Base-by-base conservation (phyloP, 1,139 yeast genomes). In the Magnusiomyces suaveolens region DNA sequence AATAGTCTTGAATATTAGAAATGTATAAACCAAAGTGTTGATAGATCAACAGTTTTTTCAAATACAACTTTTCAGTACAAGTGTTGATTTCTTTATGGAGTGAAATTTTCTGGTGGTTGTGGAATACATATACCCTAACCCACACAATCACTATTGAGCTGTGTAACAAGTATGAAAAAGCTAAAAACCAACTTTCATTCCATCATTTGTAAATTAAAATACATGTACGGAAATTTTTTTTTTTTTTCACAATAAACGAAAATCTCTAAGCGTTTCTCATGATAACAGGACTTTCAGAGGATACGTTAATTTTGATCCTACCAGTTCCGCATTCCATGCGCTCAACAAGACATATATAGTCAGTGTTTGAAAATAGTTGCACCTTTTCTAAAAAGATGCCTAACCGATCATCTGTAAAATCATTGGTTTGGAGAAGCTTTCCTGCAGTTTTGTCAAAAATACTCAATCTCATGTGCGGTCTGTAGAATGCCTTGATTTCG, bases 361-460 rank as follows among this genome's bases (percentile, higher is more conserved):
- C 44, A 6, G 43, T 36, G 38, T 50, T 54, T 12, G 59, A 53
- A 8, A 51, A 46, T 14, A 61, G 50, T 44, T 43, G 49, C 2
- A 61, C 52, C 4, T 48, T 66, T 50, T 76, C 78, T 14, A 77
- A 61, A 61, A 69, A 77, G 0, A 74, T 64, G 0, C 83, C 83
- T 60, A 75, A 75, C 20, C 75, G 60, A 18, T 71, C 65, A 58
- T 75, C 75, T 50, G 68, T 67, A 75, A 81, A 79, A 50, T 72
- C 73, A 56, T 74, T 75, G 14, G 74, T 64, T 43, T 65, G 64
- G 0, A 69, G 48, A 12, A 59, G 53, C 10, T 55, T 46, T 48
- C 57, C 59, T 10, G 61, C 54, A 2, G 62, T 65, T 3, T 56
- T 51, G 32, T 64, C 65, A 54, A 63, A 69, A 2, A 71, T 51